Evolutionary conservation across 345 rosid genomes (phyloP), one percentile per base, ranked within the genome.

Genomic region (Eutrema japonicum): DNA sequence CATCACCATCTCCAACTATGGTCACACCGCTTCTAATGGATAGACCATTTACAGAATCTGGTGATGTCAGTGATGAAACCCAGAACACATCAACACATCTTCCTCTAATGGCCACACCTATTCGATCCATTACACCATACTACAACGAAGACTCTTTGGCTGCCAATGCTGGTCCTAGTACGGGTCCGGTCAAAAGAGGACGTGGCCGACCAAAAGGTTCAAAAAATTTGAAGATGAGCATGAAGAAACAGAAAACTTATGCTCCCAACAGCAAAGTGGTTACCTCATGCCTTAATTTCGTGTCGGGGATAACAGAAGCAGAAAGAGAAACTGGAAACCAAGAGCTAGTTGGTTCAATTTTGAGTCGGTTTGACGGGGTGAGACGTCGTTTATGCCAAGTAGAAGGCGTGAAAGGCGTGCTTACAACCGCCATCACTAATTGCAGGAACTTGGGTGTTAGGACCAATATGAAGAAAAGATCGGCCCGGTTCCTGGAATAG

Each of bases 401-500:
- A 18, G 85, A 82, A 27, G 81, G 66, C 30, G 12, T 37, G 2
- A 81, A 76, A 71, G 73, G 64, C 47, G 8, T 70, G 27, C 30
- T 64, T 7, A 29, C 65, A 0, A 85, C 86, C 7, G 60, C 50
- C 3, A 3, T 58, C 4, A 64, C 61, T 53, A 86, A 66, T 32
- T 68, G 88, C 72, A 80, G 49, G 84, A 83, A 46, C 10, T 71
- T 79, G 47, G 86, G 84, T 11, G 63, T 87, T 55, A 70, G 74
- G 38, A 82, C 95, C 0, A 91, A 89, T 67, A 47, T 27, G 38
- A 82, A 38, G 76, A 89, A 75, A 82, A 85, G 87, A 56, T 78
- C 41, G 96, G 93, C 45, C 38, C 40, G 1, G 78, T 85, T 14
- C 93, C 93, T 47, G 93, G 97, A 10, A 64, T 87, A 46, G 73